These are phyloP conservation scores for Cryoendolithus antarcticus DNA, from an alignment of 2,329 filamentous ascomycete species.

Conservation along the genomic window DNA sequence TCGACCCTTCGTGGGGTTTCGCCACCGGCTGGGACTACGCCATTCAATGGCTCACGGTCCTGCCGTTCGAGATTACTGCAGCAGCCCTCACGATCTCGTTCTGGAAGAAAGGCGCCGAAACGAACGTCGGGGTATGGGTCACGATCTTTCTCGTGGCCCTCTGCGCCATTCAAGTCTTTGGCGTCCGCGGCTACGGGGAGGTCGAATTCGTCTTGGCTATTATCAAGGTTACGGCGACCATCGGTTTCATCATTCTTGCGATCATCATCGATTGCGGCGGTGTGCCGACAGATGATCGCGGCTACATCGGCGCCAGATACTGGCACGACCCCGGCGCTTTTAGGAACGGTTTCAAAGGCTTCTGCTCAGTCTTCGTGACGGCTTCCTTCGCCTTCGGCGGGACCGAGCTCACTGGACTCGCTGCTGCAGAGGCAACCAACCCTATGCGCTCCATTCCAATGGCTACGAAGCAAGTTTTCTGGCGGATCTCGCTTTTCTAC, in stretches of 20 bases:
- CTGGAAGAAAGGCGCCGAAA: no score
- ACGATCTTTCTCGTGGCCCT: no score
- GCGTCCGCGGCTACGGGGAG: conserved; percentile 46
- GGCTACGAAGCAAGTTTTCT: conserved; percentile 22
- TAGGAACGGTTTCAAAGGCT: conserved; percentile 49
- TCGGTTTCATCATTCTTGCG: conserved; percentile 51
- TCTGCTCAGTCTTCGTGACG: conserved; percentile 52
- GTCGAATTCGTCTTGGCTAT: conserved; percentile 17
- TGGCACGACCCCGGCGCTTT: conserved; percentile 40
- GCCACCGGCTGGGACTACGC: conserved; percentile 19
- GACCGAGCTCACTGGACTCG: conserved; percentile 43
- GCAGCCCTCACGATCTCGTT: conserved; percentile 17
- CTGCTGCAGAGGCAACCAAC: conserved; percentile 38
- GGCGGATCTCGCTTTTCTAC: conserved; percentile 21
- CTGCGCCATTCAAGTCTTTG: conserved; percentile 67
- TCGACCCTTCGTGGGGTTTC: conserved; percentile 28
- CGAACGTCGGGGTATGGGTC: no score
- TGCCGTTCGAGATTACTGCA: conserved; percentile 17
- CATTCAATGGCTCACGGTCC: conserved; percentile 16
- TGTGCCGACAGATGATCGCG: conserved; percentile 32
- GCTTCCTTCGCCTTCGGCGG: conserved; percentile 51
- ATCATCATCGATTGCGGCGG: conserved; percentile 46
- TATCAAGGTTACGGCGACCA: conserved; percentile 28
- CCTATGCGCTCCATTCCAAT: conserved; percentile 31
- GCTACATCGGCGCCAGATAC: conserved; percentile 7